Evolutionary conservation across 2,329 filamentous ascomycete genomes (phyloP), one percentile per base, ranked within the genome.

Genomic region (Fusarium sp.): DNA sequence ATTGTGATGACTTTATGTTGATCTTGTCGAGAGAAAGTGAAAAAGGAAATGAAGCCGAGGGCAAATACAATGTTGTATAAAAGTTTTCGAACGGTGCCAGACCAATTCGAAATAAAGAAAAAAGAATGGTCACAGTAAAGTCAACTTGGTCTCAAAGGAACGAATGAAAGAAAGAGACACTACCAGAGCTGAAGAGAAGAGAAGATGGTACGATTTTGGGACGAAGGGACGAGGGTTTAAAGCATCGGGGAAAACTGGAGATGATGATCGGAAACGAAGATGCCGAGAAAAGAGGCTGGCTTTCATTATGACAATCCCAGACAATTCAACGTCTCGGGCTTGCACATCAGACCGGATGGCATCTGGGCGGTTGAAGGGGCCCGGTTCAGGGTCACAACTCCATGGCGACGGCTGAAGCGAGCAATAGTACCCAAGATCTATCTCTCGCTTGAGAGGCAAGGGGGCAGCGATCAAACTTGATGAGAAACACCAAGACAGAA

Each of bases 161-260:
- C 82, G 85, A 86, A 87, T 84, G 85, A 84, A 84, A 85, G 57
- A 74, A 70, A 46, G 70, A 86, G 79, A 86, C 82, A 87, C 83
- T 84, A 86, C 83, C 85, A 85, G 83, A 85, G 81, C 82, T 83
- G 80, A 81, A 80, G 77, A 82, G 77, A 79, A 78, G 82, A 78
- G 78, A 77, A 82, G 81, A 58, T 67, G 71, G 60, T 63, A 58
- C 58, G 78, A 81, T 79, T 80, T 71, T 73, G 77, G 76, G 72
- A 78, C 74, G 76, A 76, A 60, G 67, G 63, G 73, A 78, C 67
- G 74, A 75, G 75, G 78, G 81, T 76, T 76, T 77, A 81, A 79
- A 77, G 79, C 68, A 75, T 79, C 64, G 77, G 74, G 73, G 77
- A 78, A 77, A 75, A 76, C 77, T 75, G 67, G 67, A 71, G 74